Base-by-base conservation (phyloP, 2,329 filamentous ascomycete species). In the Calonectria fujianensis region DNA sequence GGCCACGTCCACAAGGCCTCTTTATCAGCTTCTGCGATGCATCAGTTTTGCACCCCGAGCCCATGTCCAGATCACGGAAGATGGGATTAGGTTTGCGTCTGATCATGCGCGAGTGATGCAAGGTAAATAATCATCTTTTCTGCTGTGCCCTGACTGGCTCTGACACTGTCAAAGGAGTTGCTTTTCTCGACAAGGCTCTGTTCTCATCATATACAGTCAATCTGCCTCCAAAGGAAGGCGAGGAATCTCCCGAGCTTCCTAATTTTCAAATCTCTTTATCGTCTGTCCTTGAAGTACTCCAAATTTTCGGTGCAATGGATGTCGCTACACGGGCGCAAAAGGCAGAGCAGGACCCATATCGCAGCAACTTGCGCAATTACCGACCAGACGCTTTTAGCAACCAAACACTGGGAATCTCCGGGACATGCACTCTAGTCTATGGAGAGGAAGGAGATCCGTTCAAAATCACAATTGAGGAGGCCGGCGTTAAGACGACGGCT, bases 91-190 rank as follows among this genome's bases (percentile, higher is more conserved):
- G 73, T 97, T 99, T 83, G 94, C 94, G 24, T 95, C 94, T 32
- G 96, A 98, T 81, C 95, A 98, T 82, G 93, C 94, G 14, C 93
- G 95, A 76, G 95, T 96, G 31, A 96, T 98, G 91, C 96, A 98
- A 91, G 96, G 94, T 94, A 87, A 78, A 87, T 39, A 3, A 13
- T 57, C 24, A 10, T 32, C 41, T 27, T 24, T 6, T 78, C 18
- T 41, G 27, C n/a, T 57, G 68, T 35, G 14, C 11, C 7, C n/a
- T 68, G 35, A 31, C 51, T 2, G 67, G 16, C 39, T 70, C 75
- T 76, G 68, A 77, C 75, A 45, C 7, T 9, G 16, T 37, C 50
- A 10, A 29, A 86, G 84, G 86, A 10, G 84, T 85, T 77, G 95
- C 94, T 27, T 97, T 98, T 83, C 92, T 98, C 72, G 95, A 98